phyloP scores from a whole-genome alignment of 2,329 filamentous ascomycete species.

The Coleophoma cylindrospora region DNA sequence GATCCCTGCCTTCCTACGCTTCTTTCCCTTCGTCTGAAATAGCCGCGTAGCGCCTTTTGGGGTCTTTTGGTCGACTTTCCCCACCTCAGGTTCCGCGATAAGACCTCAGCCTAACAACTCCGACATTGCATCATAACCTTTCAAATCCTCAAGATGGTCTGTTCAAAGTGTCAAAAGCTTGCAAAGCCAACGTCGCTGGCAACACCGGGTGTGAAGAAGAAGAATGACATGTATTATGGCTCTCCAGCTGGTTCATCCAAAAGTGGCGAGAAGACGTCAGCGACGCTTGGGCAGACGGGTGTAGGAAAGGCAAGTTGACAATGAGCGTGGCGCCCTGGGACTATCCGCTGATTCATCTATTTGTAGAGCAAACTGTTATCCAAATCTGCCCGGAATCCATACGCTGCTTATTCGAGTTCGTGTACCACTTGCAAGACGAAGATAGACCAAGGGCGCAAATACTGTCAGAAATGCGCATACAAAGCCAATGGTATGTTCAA shows the following conservation, averaged over 20 bases:
- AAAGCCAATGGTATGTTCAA: constrained; percentile 47
- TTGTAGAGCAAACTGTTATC: constrained; percentile 58
- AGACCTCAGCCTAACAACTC: not conserved
- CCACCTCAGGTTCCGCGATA: constrained; percentile 4
- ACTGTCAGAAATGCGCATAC: constrained; percentile 59
- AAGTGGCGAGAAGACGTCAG: constrained; percentile 35
- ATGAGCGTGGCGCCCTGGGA: not conserved
- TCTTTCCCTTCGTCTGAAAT: not conserved
- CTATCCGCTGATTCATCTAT: not conserved
- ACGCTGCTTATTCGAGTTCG: constrained; percentile 56
- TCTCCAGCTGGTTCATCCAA: constrained; percentile 39
- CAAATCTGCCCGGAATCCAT: constrained; percentile 61
- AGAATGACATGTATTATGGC: constrained; percentile 61
- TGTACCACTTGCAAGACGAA: constrained; percentile 60
- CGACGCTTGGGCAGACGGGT: constrained; percentile 52
- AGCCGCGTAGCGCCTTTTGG: not conserved
- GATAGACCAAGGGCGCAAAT: constrained; percentile 54
- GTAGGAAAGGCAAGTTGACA: constrained; percentile 47
- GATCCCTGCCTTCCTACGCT: not conserved
- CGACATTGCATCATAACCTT: not conserved
- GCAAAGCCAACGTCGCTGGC: constrained; percentile 55
- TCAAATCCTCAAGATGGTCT: constrained; percentile 48
- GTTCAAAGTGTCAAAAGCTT: constrained; percentile 58
- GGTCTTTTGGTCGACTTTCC: too few species aligned
- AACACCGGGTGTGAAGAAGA: constrained; percentile 62